Conservation (phyloP, 225 moss, liverwort and hornwort genomes). For the Bryum argenteum region DNA sequence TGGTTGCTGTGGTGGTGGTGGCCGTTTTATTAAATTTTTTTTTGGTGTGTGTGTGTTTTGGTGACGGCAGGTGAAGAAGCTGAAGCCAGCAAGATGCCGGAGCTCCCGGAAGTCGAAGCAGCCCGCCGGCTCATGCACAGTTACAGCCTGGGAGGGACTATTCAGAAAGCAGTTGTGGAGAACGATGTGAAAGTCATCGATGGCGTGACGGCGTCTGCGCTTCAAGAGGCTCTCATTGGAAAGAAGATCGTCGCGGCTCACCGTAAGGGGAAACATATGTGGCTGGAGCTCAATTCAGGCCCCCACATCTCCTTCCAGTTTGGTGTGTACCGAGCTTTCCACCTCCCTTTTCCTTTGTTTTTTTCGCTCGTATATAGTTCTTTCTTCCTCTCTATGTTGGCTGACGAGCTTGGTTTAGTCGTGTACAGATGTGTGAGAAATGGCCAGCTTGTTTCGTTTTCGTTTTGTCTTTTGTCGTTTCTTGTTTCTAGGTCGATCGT, state of each 20-base stretch:
- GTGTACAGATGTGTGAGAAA: too few relatives aligned
- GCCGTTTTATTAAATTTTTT: too few relatives aligned
- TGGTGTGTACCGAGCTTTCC: conserved; percentile 37
- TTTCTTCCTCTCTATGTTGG: too few relatives aligned
- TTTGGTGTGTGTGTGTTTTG: too few relatives aligned
- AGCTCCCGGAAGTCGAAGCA: conserved; percentile 81
- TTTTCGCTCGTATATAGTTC: not conserved
- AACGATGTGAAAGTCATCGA: conserved; percentile 62
- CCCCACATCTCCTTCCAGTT: conserved; percentile 76
- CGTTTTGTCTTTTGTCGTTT: too few relatives aligned
- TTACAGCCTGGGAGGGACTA: conserved; percentile 60
- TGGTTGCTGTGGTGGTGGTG: too few relatives aligned
- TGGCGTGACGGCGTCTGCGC: conserved; percentile 43
- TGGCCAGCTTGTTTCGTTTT: too few relatives aligned
- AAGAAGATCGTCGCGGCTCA: conserved; percentile 53
- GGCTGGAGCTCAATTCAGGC: conserved; percentile 59
- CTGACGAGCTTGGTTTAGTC: too few relatives aligned
- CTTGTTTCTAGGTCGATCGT: too few relatives aligned
- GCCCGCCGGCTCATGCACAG: conserved; percentile 57
- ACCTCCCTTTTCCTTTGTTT: not conserved
- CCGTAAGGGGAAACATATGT: conserved; percentile 74
- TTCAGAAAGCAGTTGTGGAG: conserved; percentile 47
- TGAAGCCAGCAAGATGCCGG: conserved; percentile 66
- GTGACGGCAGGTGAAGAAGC: too few relatives aligned
- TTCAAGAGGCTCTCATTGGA: conserved; percentile 61